Percentiles rank a stretch among this genome's conserved stretches.
phyloP scores from a whole-genome alignment of 1,284 basidiomycete species.

The Somion occarium region DNA sequence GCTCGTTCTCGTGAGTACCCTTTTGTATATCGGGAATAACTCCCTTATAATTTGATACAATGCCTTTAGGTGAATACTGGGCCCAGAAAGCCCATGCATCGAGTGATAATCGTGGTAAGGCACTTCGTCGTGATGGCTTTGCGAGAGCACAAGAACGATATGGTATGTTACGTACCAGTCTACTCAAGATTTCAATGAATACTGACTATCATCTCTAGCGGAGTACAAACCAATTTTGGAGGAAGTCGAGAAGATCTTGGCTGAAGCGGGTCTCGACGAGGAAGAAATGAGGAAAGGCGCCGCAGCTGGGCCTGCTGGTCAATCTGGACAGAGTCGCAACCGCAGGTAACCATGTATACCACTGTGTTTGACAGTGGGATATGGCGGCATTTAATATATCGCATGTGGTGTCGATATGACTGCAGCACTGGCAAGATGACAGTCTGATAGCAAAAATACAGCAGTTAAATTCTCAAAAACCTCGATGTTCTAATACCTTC shows the following conservation, averaged over 20 bases:
- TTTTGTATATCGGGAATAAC: neutral
- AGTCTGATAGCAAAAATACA: too few species aligned
- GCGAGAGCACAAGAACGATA: slow-evolving; percentile 66
- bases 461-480: too few species aligned
- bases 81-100: slow-evolving; percentile 62
- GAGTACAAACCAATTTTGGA: slow-evolving; percentile 76
- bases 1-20: slow-evolving; percentile 62
- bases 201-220: slow-evolving; percentile 28
- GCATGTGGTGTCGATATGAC: too few species aligned
- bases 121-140: slow-evolving; percentile 77
- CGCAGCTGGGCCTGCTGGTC: slow-evolving; percentile 31
- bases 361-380: too few species aligned
- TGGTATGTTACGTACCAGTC: slow-evolving; percentile 34
- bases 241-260: slow-evolving; percentile 82
- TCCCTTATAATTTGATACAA: neutral
- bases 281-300: slow-evolving; percentile 67
- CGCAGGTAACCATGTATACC: slow-evolving; percentile 45
- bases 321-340: slow-evolving; percentile 48
- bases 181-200: slow-evolving; percentile 4
- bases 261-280: slow-evolving; percentile 84
- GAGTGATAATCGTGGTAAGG: slow-evolving; percentile 73
- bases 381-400: too few species aligned
- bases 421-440: too few species aligned
- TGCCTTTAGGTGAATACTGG: slow-evolving; percentile 70
- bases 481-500: too few species aligned